These are phyloP conservation scores for Bidens hawaiensis DNA, from an alignment of 140 eudicot genomes.

Conservation along the genomic window DNA sequence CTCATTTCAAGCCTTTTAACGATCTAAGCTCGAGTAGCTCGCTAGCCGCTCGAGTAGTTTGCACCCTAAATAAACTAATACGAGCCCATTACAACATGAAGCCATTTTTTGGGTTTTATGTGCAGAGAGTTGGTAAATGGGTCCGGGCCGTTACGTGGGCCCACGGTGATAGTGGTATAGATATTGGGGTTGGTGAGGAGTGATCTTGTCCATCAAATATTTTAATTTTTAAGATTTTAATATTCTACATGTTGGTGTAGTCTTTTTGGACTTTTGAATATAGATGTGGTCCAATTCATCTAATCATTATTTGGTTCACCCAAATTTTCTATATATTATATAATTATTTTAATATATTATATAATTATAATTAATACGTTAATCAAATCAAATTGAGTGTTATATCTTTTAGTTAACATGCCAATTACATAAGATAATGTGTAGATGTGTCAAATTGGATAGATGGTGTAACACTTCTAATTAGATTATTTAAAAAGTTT, in stretches of 20 bases:
- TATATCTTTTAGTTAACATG: too few relatives aligned
- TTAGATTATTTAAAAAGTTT: too few relatives aligned
- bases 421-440: not conserved
- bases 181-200: conserved; percentile 35
- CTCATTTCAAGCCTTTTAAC: too few relatives aligned
- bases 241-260: not conserved
- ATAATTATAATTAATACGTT: not conserved
- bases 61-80: not conserved
- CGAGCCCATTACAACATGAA: not conserved
- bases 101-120: too few relatives aligned
- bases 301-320: conserved; percentile 28
- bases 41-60: too few relatives aligned
- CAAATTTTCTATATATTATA: not conserved
- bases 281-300: conserved; percentile 15
- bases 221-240: not conserved
- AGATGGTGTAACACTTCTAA: not conserved
- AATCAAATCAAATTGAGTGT: not conserved
- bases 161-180: not conserved
- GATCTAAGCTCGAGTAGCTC: too few relatives aligned
- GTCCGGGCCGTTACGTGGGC: conserved; percentile 8
- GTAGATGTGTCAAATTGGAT: not conserved
- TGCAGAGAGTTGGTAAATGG: conserved; percentile 18
- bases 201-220: conserved; percentile 17
- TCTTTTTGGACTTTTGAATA: conserved; percentile 7
- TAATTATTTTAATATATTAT: not conserved